phyloP scores from a whole-genome alignment of 768 basidiomycete species.

The Hemileccinum impolitum region DNA sequence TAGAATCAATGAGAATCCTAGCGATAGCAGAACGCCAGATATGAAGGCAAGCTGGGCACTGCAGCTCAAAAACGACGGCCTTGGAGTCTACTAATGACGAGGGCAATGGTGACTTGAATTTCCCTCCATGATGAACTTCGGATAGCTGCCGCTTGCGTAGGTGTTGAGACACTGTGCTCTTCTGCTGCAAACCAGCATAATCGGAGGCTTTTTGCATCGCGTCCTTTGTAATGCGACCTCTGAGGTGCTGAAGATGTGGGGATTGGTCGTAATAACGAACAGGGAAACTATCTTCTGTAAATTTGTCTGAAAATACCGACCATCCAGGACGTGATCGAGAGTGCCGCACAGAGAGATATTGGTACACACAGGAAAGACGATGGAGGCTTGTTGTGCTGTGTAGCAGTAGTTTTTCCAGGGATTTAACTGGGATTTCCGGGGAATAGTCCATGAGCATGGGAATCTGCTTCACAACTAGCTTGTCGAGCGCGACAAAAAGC shows the following conservation, averaged over 20 bases:
- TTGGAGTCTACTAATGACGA: constrained; percentile 24
- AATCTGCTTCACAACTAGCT: constrained; percentile 11
- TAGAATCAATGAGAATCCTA: constrained; percentile 9
- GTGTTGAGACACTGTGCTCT: constrained; percentile 1
- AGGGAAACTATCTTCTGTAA: constrained; percentile 24
- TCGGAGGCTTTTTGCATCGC: constrained; percentile 14
- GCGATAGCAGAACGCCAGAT: constrained; percentile 29
- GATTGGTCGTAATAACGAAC: constrained; percentile 34
- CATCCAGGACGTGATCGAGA: background rate
- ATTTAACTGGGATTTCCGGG: background rate
- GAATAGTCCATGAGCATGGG: constrained; percentile 20
- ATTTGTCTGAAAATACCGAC: background rate
- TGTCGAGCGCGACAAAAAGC: constrained; percentile 33
- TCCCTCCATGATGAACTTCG: no score
- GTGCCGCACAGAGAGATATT: constrained; percentile 19
- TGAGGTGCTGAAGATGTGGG: constrained; percentile 19
- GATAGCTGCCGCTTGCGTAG: no score
- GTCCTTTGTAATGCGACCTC: constrained; percentile 23
- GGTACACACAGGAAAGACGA: background rate
- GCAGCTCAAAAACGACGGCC: constrained; percentile 32
- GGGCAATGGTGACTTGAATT: constrained; percentile 39
- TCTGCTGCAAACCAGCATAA: constrained; percentile 7
- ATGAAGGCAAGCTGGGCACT: constrained; percentile 7
- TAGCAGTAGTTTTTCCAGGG: background rate
- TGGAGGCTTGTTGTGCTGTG: background rate